These are phyloP conservation scores for Curvularia eragrostidis DNA, from an alignment of 2,329 filamentous ascomycete genomes.

Conservation along the genomic window DNA sequence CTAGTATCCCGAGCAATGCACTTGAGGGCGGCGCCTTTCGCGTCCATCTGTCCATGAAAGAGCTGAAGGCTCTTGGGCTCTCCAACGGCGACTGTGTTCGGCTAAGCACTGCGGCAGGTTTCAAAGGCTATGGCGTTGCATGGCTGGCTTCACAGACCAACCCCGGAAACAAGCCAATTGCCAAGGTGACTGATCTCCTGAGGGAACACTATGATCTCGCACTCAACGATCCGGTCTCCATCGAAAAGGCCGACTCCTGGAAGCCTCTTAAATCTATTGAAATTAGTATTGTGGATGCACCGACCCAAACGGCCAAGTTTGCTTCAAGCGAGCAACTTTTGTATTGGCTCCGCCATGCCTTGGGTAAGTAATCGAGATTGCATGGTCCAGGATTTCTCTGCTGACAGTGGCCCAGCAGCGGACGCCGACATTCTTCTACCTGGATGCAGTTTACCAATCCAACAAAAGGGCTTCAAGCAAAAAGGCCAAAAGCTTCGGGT, in stretches of 20 bases:
- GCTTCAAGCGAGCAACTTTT: slow-evolving; percentile 37
- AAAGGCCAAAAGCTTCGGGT: slow-evolving; percentile 63
- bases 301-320: slow-evolving; percentile 30
- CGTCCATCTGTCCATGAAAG: slow-evolving; percentile 63
- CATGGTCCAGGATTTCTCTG: not conserved
- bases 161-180: slow-evolving; percentile 46
- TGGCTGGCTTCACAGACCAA: slow-evolving; percentile 63
- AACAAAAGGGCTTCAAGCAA: slow-evolving; percentile 53
- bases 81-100: slow-evolving; percentile 65
- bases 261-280: slow-evolving; percentile 41
- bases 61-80: slow-evolving; percentile 62
- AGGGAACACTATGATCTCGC: slow-evolving; percentile 76
- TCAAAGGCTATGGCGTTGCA: slow-evolving; percentile 64
- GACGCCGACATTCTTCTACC: slow-evolving; percentile 72
- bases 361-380: slow-evolving; percentile 35
- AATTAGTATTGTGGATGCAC: slow-evolving; percentile 29
- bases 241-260: slow-evolving; percentile 57
- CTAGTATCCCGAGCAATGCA: slow-evolving; percentile 54
- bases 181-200: slow-evolving; percentile 73
- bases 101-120: slow-evolving; percentile 54
- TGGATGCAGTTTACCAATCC: slow-evolving; percentile 73
- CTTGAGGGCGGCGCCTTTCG: slow-evolving; percentile 65
- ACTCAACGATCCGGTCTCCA: slow-evolving; percentile 61
- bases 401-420: slow-evolving; percentile 49
- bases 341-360: slow-evolving; percentile 39